These are phyloP conservation scores for Silene coronaria DNA, from an alignment of 179 eudicot genomes.

Conservation along the genomic window DNA sequence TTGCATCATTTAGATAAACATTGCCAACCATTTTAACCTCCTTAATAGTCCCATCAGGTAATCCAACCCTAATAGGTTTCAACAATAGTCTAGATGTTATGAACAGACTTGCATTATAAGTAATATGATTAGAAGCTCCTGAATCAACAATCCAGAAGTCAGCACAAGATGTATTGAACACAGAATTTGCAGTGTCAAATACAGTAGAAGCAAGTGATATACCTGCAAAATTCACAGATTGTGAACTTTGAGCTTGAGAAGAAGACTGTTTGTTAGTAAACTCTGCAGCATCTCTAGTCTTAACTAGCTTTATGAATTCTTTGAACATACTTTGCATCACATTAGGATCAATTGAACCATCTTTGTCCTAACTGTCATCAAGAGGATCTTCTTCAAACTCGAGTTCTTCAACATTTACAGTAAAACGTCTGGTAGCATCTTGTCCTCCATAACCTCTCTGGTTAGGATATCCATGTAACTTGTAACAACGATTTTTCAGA, in stretches of 20 bases:
- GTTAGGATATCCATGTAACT: no score
- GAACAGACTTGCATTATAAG: not conserved
- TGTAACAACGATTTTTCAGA: no score
- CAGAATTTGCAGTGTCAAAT: not conserved
- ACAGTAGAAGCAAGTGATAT: not conserved
- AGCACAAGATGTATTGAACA: not conserved
- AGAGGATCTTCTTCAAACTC: no score
- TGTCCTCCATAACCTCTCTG: no score
- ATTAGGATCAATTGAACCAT: no score
- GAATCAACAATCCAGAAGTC: conserved; percentile 4
- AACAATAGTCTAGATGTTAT: accelerated
- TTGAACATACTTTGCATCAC: not conserved
- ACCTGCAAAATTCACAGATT: not conserved
- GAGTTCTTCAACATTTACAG: no score
- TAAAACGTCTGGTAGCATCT: no score
- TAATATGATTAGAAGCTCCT: conserved; percentile 10
- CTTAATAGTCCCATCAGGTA: conserved; percentile 1
- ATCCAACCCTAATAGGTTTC: not conserved
- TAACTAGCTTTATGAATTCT: not conserved
- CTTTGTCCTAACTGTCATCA: no score
- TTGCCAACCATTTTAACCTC: not conserved
- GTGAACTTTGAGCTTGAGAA: not conserved
- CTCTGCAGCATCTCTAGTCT: not conserved
- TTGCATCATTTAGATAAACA: not conserved
- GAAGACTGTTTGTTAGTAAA: not conserved